Base-by-base conservation (phyloP, 2,329 filamentous ascomycete species). In the Scedosporium apiospermum region DNA sequence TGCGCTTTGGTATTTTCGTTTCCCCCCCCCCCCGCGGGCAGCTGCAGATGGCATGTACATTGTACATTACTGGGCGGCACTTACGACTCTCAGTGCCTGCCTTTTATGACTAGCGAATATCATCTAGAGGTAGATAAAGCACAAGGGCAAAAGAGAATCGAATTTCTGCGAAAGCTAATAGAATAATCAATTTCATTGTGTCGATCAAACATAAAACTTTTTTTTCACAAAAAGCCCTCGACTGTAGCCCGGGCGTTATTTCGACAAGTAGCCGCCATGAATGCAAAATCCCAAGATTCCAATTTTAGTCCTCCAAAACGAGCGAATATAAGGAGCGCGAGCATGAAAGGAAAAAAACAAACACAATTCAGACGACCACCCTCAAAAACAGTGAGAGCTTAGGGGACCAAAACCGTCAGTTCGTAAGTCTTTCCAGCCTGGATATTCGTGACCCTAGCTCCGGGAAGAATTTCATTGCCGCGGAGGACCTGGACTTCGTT, bases 401-500 rank as follows among this genome's bases (percentile, higher is more conserved):
- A 51, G 6, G 63, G 60, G 7, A 64, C 53, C n/a, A 58, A 65
- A 0, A 83, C 77, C 2, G 72, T 71, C 1, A 83, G 68, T 63
- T 75, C 69, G 63, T 83, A 83, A 9, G 73, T 77, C 66, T 70
- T 69, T 1, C 80, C 80, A 0, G 69, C 64, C 64, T 76, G 67
- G 59, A 83, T 75, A 10, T 71, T 67, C 12, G 70, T 77, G 61
- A 84, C 73, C 23, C 74, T 68, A 0, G 74, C 70, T 12, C 74
- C 73, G 0, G 76, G 73, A 42, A 83, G 66, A 2, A 71, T 68
- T 42, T 71, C 64, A 12, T 72, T 76, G 58, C 74, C 75, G 6
- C 76, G 63, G 41, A 67, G 70, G 3, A 82, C 76, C 18, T 71
- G 73, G 2, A 80, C 73, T 4, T 72, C 70, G 44, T 74, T 65